These are phyloP conservation scores for Arthrobotrys conoides DNA, from an alignment of 2,329 filamentous ascomycete species.

Conservation along the genomic window DNA sequence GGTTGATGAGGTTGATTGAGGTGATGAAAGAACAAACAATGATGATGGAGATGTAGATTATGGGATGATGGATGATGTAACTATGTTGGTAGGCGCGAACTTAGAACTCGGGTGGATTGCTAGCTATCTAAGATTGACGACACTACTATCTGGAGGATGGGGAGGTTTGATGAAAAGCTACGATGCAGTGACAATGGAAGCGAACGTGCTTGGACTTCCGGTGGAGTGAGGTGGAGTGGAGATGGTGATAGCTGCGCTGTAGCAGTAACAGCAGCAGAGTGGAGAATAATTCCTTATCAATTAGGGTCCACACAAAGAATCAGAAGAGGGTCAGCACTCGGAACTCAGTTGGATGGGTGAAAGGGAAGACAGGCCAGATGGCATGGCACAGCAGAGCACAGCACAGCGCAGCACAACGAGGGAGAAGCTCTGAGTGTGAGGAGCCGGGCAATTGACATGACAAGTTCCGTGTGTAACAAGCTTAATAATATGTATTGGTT, in stretches of 20 bases:
- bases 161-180: background rate
- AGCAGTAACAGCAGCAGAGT: background rate
- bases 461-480: conserved; percentile 5
- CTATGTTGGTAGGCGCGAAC: background rate
- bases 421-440: background rate
- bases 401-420: background rate
- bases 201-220: background rate
- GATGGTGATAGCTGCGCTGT: too few relatives aligned
- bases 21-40: background rate
- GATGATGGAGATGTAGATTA: background rate
- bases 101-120: background rate
- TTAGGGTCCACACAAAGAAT: background rate
- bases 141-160: background rate
- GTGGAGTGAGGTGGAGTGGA: background rate
- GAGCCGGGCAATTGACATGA: conserved; percentile 4
- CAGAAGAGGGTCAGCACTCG: background rate
- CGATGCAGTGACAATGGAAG: background rate
- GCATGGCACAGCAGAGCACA: background rate
- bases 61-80: background rate
- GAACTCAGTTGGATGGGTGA: background rate
- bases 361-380: background rate
- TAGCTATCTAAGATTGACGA: background rate
- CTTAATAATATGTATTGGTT: background rate
- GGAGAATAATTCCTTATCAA: conserved; percentile 1
- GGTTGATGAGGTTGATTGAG: background rate